Conservation (phyloP, 306 rosid species). For the Prunus mira region DNA sequence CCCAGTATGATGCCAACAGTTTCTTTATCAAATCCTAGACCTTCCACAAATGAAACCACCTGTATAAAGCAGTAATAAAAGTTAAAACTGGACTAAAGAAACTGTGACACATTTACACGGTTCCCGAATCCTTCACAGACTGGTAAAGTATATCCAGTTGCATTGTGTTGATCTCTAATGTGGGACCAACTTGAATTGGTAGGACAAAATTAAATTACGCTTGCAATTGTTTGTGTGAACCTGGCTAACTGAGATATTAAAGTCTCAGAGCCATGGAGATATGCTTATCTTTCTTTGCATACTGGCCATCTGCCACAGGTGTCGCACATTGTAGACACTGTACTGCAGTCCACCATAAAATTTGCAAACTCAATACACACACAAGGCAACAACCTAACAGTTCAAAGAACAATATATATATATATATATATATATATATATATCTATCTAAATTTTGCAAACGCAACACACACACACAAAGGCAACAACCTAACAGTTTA, state of each 20-base stretch:
- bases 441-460: neutral
- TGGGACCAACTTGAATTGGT: conserved; percentile 3
- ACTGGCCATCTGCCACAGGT: neutral
- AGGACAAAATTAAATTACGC: neutral
- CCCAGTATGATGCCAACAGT: conserved; percentile 51
- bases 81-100: neutral
- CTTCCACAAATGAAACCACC: conserved; percentile 71
- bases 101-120: neutral
- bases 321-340: neutral
- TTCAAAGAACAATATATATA: neutral
- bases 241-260: neutral
- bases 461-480: no score
- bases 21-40: conserved; percentile 62
- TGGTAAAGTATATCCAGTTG: neutral
- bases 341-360: neutral
- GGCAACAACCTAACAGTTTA: neutral
- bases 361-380: neutral
- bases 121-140: neutral
- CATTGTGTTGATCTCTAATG: neutral
- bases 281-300: neutral
- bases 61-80: conserved; percentile 29
- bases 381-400: neutral
- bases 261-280: neutral
- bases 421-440: no score
- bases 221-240: neutral